These are phyloP conservation scores for Ailanthus altissimus DNA, from an alignment of 345 rosid genomes.

Conservation along the genomic window DNA sequence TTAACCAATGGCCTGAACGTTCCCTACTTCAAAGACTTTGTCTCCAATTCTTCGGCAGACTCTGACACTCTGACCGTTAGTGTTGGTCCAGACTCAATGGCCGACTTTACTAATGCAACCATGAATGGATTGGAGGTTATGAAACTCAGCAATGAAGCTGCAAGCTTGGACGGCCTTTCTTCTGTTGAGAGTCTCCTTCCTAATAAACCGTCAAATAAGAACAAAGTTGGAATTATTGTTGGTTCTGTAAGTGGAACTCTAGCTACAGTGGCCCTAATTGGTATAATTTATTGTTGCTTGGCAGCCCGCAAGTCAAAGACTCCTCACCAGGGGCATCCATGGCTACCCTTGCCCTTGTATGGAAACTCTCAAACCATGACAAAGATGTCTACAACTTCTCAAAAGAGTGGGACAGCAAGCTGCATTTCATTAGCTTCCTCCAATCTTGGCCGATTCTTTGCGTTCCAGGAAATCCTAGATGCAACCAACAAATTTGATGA, in stretches of 20 bases:
- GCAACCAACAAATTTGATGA: conserved; percentile 94
- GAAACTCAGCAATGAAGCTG: conserved; percentile 76
- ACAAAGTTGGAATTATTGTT: conserved; percentile 38
- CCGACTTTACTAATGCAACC: conserved; percentile 62
- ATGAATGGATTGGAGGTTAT: conserved; percentile 91
- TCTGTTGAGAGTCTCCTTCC: conserved; percentile 64
- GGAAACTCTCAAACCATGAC: conserved; percentile 88
- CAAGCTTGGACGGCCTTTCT: conserved; percentile 69
- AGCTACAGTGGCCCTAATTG: conserved; percentile 43
- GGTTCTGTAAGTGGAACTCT: conserved; percentile 57
- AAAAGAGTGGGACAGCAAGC: conserved; percentile 87
- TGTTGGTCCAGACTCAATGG: conserved; percentile 73
- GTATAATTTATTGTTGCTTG: conserved; percentile 62
- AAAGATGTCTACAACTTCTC: conserved; percentile 79
- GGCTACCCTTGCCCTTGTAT: conserved; percentile 87
- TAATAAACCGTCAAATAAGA: conserved; percentile 42
- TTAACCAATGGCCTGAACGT: conserved; percentile 47
- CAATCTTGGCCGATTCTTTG: conserved; percentile 78
- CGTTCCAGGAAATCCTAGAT: conserved; percentile 87
- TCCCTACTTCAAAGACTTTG: conserved; percentile 79
- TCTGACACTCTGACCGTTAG: conserved; percentile 66
- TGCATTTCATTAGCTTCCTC: conserved; percentile 79
- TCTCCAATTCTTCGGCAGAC: conserved; percentile 66
- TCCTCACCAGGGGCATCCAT: conserved; percentile 71
- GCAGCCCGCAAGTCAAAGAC: conserved; percentile 51